A percentile compares a stretch with the other conserved stretches of the same genome.
phyloP scores from a whole-genome alignment of 345 rosid species.

The Camelina hispida region DNA sequence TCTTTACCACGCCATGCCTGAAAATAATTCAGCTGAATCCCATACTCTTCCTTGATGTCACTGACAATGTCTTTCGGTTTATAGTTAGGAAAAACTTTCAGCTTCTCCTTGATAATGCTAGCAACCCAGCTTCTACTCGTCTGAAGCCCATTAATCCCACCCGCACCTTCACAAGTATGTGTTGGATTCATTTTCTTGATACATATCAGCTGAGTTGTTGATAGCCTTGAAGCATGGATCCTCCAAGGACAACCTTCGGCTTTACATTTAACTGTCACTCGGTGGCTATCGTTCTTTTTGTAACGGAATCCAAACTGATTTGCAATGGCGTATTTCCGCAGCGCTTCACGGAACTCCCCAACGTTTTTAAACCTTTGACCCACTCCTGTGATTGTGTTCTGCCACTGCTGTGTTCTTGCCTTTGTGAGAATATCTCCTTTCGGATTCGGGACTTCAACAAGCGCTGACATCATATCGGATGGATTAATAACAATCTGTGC shows the following conservation, averaged over 20 bases:
- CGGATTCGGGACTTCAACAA: conserved; percentile 52
- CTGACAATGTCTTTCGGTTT: conserved; percentile 93
- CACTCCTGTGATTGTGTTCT: conserved; percentile 86
- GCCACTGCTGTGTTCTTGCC: conserved; percentile 88
- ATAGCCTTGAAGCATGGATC: conserved; percentile 90
- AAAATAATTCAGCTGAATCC: conserved; percentile 85
- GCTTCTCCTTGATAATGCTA: conserved; percentile 87
- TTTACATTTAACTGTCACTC: conserved; percentile 96
- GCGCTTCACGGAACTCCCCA: conserved; percentile 80
- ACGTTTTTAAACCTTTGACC: conserved; percentile 89
- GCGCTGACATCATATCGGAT: conserved; percentile 54
- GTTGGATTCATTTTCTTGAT: conserved; percentile 89
- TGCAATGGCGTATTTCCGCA: conserved; percentile 90
- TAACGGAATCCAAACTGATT: conserved; percentile 92
- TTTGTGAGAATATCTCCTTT: conserved; percentile 60
- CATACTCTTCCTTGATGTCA: conserved; percentile 85
- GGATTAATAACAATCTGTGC: conserved; percentile 49
- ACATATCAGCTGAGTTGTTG: conserved; percentile 86
- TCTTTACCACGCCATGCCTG: conserved; percentile 99
- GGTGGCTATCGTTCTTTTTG: conserved; percentile 93
- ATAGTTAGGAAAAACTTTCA: conserved; percentile 78
- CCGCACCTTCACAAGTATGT: conserved; percentile 89
- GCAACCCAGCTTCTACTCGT: conserved; percentile 97
- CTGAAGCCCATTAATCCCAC: conserved; percentile 71
- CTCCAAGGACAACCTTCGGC: conserved; percentile 98